Evolutionary conservation across 2,329 filamentous ascomycete genomes (phyloP).

Genomic region (Atkinsonella hypoxylon): DNA sequence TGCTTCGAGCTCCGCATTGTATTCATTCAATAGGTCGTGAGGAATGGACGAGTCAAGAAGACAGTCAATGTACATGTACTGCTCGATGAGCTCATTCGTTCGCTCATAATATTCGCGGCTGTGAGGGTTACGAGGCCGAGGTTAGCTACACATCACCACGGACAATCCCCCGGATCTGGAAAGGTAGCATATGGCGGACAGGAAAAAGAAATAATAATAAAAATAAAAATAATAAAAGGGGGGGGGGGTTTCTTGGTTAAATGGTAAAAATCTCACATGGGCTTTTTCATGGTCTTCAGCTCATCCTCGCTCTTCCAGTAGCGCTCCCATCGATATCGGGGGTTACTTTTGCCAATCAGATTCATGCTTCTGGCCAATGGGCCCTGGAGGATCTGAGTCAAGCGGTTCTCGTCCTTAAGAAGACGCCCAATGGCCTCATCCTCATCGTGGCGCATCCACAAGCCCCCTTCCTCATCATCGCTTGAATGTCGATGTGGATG

Average conservation of each 20-base stretch:
- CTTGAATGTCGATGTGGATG: constrained; percentile 10
- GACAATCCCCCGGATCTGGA: neutral
- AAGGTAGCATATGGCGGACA: neutral
- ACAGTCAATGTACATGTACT: constrained; percentile 88
- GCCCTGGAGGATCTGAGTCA: constrained; percentile 48
- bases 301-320: constrained; percentile 79
- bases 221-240: too few species aligned
- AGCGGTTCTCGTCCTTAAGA: constrained; percentile 43
- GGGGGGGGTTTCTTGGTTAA: too few species aligned
- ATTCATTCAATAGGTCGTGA: constrained; percentile 84
- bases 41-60: constrained; percentile 87
- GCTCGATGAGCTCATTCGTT: constrained; percentile 77
- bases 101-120: constrained; percentile 78
- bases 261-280: constrained; percentile 36
- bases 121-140: neutral
- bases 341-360: constrained; percentile 80
- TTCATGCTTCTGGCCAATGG: constrained; percentile 71
- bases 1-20: constrained; percentile 49
- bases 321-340: constrained; percentile 71
- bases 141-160: neutral
- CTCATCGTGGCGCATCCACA: constrained; percentile 15
- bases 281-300: constrained; percentile 56
- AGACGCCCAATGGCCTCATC: constrained; percentile 34
- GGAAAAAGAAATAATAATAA: too few species aligned
- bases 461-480: constrained; percentile 22